Conservation (phyloP, 2,329 filamentous ascomycete genomes). For the Aspergillus brunneoviolaceus region DNA sequence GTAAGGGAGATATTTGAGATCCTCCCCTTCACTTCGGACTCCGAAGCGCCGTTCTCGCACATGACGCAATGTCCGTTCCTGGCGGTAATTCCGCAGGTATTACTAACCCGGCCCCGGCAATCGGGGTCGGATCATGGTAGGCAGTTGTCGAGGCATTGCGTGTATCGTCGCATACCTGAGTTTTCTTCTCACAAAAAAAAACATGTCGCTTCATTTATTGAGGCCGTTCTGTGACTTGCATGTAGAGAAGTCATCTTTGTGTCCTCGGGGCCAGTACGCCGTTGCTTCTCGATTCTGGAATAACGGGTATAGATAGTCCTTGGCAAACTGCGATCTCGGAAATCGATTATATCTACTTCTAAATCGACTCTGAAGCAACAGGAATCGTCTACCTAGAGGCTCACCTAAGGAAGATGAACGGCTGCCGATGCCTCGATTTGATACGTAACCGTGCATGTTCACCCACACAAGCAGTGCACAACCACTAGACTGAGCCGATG, state of each 20-base stretch:
- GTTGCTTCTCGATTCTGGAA: no score
- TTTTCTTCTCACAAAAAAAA: no score
- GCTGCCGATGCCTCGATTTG: not conserved
- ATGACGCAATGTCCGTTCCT: slow-evolving; percentile 33
- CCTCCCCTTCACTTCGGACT: slow-evolving; percentile 14
- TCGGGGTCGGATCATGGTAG: not conserved
- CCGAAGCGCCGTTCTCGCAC: slow-evolving; percentile 14
- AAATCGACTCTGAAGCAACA: not conserved
- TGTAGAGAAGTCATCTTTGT: no score
- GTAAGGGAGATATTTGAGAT: slow-evolving; percentile 9
- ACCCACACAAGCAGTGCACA: not conserved
- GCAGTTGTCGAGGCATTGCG: not conserved
- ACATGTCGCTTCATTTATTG: no score
- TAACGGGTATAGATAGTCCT: no score
- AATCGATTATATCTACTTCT: no score
- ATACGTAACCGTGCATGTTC: not conserved
- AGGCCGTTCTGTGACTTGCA: no score
- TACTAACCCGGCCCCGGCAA: slow-evolving; percentile 6
- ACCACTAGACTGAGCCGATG: not conserved
- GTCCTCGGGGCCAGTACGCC: no score
- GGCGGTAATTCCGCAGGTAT: not conserved
- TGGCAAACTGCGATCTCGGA: no score
- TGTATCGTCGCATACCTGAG: no score
- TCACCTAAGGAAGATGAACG: not conserved
- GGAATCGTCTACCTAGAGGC: not conserved